Evolutionary conservation across 495 filamentous ascomycete species (phyloP).

Genomic region (Cladorrhinum samala): DNA sequence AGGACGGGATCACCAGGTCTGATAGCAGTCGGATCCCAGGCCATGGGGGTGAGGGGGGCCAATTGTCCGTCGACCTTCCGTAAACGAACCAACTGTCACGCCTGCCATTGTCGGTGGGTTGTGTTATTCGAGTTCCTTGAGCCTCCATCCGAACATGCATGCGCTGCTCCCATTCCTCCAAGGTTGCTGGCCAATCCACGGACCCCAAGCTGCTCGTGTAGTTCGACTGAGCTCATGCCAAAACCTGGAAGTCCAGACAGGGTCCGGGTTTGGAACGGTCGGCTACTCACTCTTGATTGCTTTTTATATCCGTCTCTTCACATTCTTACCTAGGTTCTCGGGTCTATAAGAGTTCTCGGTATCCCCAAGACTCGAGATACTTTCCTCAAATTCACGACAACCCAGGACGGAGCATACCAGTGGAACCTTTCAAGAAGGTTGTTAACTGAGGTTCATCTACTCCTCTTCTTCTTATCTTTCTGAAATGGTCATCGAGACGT

Average conservation of each 20-base stretch:
- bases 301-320: background rate
- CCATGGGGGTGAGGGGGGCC: background rate
- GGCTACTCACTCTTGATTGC: background rate
- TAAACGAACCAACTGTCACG: slow-evolving; percentile 15
- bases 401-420: no score
- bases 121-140: background rate
- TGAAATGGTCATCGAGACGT: slow-evolving; percentile 13
- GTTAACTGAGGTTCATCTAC: no score
- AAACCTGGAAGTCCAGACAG: background rate
- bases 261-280: slow-evolving; percentile 4
- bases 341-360: background rate
- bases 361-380: background rate
- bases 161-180: background rate
- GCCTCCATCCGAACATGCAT: background rate
- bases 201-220: background rate
- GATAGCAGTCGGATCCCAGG: background rate
- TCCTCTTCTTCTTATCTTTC: slow-evolving; percentile 2
- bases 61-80: slow-evolving; percentile 4
- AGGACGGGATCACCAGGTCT: background rate
- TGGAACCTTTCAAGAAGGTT: no score
- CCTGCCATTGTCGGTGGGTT: background rate
- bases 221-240: slow-evolving; percentile 6
- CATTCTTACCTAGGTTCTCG: background rate
- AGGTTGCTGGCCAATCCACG: background rate
- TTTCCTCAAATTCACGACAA: background rate